Percentiles rank a stretch among this genome's conserved stretches.
Conservation (phyloP, 1,284 basidiomycete genomes). For the Boletellus deceptivus region DNA sequence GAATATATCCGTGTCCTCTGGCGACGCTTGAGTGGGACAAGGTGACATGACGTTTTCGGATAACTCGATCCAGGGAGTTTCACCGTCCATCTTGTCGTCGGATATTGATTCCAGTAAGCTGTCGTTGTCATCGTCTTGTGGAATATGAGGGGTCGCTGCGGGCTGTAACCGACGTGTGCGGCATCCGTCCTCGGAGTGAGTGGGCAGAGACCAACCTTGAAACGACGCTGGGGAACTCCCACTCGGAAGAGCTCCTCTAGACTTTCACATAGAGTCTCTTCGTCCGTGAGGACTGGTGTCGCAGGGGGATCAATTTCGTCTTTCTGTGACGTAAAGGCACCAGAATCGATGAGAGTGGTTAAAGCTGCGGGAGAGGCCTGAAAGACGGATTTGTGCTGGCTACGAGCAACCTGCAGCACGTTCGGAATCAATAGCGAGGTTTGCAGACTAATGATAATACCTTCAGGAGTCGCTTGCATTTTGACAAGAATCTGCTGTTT, state of each 20-base stretch:
- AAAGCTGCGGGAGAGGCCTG: slow-evolving; percentile 20
- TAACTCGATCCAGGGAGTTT: slow-evolving; percentile 19
- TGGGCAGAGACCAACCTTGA: slow-evolving; percentile 45
- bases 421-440: slow-evolving; percentile 18
- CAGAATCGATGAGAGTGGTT: slow-evolving; percentile 12
- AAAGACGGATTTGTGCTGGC: slow-evolving; percentile 20
- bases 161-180: slow-evolving; percentile 15
- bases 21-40: not conserved
- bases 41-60: slow-evolving; percentile 10
- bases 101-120: slow-evolving; percentile 15
- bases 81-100: slow-evolving; percentile 5
- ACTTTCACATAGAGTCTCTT: slow-evolving; percentile 42
- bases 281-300: slow-evolving; percentile 30
- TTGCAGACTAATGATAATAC: slow-evolving; percentile 41
- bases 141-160: slow-evolving; percentile 6
- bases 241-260: slow-evolving; percentile 49
- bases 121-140: slow-evolving; percentile 26
- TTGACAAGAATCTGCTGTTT: slow-evolving; percentile 44
- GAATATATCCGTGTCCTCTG: slow-evolving; percentile 17
- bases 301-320: slow-evolving; percentile 13
- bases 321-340: slow-evolving; percentile 5
- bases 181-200: not conserved
- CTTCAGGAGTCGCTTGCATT: slow-evolving; percentile 46
- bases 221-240: slow-evolving; percentile 43
- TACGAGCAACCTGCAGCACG: slow-evolving; percentile 22